phyloP scores from a whole-genome alignment of 1,284 basidiomycete species.

The Cutaneotrichosporon sp. region DNA sequence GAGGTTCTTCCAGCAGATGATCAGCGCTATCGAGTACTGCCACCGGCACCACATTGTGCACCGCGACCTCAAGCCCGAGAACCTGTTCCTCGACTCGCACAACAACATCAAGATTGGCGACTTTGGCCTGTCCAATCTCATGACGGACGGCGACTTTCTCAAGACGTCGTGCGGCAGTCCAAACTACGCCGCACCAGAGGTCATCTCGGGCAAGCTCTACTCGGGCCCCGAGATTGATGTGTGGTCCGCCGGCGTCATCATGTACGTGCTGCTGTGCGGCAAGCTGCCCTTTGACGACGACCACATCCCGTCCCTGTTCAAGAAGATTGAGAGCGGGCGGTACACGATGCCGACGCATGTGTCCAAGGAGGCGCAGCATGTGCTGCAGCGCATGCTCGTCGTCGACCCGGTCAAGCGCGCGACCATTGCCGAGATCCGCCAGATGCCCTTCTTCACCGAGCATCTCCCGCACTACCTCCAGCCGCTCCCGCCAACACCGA shows the following conservation, averaged over 20 bases:
- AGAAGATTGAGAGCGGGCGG: slow-evolving; percentile 85
- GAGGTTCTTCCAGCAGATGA: slow-evolving; percentile 94
- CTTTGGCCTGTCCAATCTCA: slow-evolving; percentile 91
- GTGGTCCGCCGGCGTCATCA: slow-evolving; percentile 95
- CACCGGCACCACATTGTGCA: slow-evolving; percentile 94
- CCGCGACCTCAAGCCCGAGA: slow-evolving; percentile 94
- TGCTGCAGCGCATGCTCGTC: slow-evolving; percentile 83
- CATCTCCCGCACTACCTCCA: slow-evolving; percentile 84
- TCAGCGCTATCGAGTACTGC: slow-evolving; percentile 92
- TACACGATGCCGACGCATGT: slow-evolving; percentile 80
- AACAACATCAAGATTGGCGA: slow-evolving; percentile 86
- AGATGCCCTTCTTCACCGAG: slow-evolving; percentile 82
- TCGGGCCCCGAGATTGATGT: slow-evolving; percentile 96
- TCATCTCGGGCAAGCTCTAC: slow-evolving; percentile 88
- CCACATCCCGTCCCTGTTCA: slow-evolving; percentile 85
- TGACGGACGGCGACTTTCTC: slow-evolving; percentile 91
- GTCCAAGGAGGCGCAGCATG: slow-evolving; percentile 69
- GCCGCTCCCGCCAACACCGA: slow-evolving; percentile 77
- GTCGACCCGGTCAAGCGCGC: slow-evolving; percentile 92
- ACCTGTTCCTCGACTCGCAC: slow-evolving; percentile 60
- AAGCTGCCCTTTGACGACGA: slow-evolving; percentile 93
- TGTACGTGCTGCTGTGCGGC: slow-evolving; percentile 93
- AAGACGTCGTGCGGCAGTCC: slow-evolving; percentile 94
- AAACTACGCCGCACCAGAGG: slow-evolving; percentile 95
- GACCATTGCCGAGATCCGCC: slow-evolving; percentile 83